A percentile compares a stretch with the other conserved stretches of the same genome.
Conservation (phyloP, 345 rosid species). For the Trapa bicornis region DNA sequence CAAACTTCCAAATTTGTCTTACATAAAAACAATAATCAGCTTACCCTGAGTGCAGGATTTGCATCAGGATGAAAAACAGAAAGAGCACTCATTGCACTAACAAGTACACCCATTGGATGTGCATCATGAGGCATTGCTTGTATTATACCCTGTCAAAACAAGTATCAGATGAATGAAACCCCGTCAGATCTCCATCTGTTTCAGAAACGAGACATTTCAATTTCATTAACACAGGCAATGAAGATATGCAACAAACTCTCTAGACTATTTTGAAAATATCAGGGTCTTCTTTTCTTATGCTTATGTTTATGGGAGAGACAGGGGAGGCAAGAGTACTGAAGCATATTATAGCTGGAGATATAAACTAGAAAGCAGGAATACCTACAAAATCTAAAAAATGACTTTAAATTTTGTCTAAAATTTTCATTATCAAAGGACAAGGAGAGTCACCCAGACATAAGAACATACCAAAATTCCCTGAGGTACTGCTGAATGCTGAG, state of each 20-base stretch:
- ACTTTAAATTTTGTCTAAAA: neutral
- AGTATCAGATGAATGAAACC: neutral
- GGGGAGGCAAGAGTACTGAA: neutral
- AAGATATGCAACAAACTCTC: neutral
- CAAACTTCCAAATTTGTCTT: neutral
- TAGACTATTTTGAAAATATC: no score
- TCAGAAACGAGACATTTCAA: neutral
- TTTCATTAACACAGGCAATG: neutral
- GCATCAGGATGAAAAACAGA: conserved; percentile 98
- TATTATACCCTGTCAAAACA: conserved; percentile 60
- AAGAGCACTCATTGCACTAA: conserved; percentile 92
- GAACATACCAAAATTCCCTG: conserved; percentile 66
- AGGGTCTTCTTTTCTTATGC: neutral
- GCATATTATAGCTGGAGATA: neutral
- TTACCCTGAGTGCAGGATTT: conserved; percentile 90
- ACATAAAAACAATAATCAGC: conserved; percentile 8
- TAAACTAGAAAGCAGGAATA: neutral
- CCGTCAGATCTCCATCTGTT: neutral
- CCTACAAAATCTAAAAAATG: neutral
- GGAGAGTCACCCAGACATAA: neutral
- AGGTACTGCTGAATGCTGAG: conserved; percentile 95
- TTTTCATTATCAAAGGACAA: neutral
- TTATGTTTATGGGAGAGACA: neutral
- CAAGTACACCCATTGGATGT: conserved; percentile 96
- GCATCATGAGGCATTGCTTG: conserved; percentile 98